Evolutionary conservation across 805 yeast species (phyloP), one percentile per base, ranked within the genome.

Genomic region (Ogataea methylovora): DNA sequence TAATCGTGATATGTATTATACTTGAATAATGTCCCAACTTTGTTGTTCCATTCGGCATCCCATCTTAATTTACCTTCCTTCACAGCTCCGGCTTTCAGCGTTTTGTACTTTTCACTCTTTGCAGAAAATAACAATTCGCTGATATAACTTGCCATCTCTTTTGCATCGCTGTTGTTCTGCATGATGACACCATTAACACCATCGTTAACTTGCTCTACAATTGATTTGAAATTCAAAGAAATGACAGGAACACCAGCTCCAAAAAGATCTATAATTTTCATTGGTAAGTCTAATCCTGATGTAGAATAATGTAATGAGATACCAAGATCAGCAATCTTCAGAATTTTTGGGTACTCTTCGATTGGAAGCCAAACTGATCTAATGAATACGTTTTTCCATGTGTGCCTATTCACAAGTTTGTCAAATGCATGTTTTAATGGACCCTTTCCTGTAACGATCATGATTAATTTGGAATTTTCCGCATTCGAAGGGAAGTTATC

Each of bases 371-470:
- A 92, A 0, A 72, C 78, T 22, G 79, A 72, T 36, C 68, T 68
- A 5, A 92, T 64, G 1, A 66, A 49, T 5, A 87, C 73, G 27
- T 71, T 65, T 4, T 52, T 40, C 38, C 69, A 56, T 8, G 52
- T 46, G n/a, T 60, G 46, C 2, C 33, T 21, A 2, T 40, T 29
- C 0, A 50, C 35, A 8, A 34, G 7, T 3, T 41, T 20, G 13
- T 40, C 5, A 2, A 83, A 81, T 17, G 63, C 53, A 2, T 58
- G 54, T 43, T 76, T 76, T 58, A 83, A 54, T 0, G 97, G 97
- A 0, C 99, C 99, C 54, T 88, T 90, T 0, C 99, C 99, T 0
- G 99, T 92, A n/a, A 92, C 80, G n/a, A 92, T 58, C 34, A 86
- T 72, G 25, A 76, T 54, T 2, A 88, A 49, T 3, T 67, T 69